Evolutionary conservation across 2,329 filamentous ascomycete genomes (phyloP).

Genomic region (Aspergillus sojae): DNA sequence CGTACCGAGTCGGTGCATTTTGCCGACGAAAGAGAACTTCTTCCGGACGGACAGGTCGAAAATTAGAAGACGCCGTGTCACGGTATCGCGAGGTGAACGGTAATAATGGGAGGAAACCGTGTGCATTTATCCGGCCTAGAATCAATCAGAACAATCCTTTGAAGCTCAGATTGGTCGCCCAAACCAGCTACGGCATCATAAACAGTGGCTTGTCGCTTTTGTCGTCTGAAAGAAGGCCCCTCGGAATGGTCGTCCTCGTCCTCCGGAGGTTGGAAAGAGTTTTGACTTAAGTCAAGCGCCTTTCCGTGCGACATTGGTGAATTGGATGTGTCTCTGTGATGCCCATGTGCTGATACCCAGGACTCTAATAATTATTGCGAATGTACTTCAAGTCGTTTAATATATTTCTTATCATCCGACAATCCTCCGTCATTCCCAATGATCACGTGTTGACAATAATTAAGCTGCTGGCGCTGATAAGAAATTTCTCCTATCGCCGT

Average conservation of each 20-base stretch:
- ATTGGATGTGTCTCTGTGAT: neutral
- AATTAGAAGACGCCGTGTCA: conserved; percentile 38
- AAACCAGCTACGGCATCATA: conserved; percentile 63
- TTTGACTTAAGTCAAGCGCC: conserved; percentile 25
- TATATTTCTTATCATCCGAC: neutral
- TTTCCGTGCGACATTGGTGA: conserved; percentile 25
- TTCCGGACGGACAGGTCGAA: conserved; percentile 54
- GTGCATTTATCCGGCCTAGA: conserved; percentile 50
- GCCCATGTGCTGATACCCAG: neutral
- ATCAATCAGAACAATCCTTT: conserved; percentile 13
- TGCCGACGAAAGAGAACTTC: conserved; percentile 59
- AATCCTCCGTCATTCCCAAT: neutral
- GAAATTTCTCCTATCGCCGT: neutral
- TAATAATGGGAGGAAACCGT: conserved; percentile 35
- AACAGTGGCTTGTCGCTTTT: conserved; percentile 48
- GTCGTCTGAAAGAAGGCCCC: conserved; percentile 16
- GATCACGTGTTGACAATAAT: neutral
- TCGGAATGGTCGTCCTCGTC: conserved; percentile 10
- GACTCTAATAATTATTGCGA: neutral
- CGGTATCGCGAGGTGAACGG: conserved; percentile 33
- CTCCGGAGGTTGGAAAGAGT: conserved; percentile 20
- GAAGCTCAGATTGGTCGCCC: conserved; percentile 6
- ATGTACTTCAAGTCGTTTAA: neutral
- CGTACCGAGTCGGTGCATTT: conserved; percentile 53
- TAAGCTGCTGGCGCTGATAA: neutral